A percentile compares a stretch with the other conserved stretches of the same genome.
Conservation (phyloP, 2,329 filamentous ascomycete genomes). For the Aspergillus arachidicola region DNA sequence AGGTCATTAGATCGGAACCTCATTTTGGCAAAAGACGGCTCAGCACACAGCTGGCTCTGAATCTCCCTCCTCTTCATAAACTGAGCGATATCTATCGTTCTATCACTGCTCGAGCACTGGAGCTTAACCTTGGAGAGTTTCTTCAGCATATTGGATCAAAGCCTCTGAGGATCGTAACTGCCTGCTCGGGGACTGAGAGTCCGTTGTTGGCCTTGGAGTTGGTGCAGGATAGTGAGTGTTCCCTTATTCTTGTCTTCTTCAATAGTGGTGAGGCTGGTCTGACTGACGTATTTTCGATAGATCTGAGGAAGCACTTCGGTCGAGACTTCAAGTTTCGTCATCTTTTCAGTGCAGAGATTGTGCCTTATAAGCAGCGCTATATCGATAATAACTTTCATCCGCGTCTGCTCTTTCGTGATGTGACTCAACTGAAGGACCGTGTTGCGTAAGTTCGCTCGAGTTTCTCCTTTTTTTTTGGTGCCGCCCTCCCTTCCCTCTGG, state of each 20-base stretch:
- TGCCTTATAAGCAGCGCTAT: constrained; percentile 65
- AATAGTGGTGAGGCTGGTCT: background rate
- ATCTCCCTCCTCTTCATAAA: constrained; percentile 29
- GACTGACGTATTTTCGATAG: constrained; percentile 18
- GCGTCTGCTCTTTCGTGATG: constrained; percentile 60
- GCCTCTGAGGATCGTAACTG: constrained; percentile 64
- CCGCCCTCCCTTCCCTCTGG: background rate
- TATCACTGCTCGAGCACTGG: constrained; percentile 27
- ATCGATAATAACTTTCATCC: constrained; percentile 63
- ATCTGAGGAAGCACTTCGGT: constrained; percentile 35
- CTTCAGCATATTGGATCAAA: constrained; percentile 35
- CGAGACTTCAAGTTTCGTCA: constrained; percentile 54
- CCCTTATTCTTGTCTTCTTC: background rate
- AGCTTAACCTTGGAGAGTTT: constrained; percentile 49
- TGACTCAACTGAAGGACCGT: constrained; percentile 55
- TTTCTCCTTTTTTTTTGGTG: background rate
- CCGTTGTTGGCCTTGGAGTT: constrained; percentile 68
- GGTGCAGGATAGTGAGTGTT: constrained; percentile 50
- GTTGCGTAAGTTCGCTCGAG: constrained; percentile 48
- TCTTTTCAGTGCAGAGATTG: constrained; percentile 65
- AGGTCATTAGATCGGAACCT: constrained; percentile 21
- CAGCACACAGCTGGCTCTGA: constrained; percentile 20
- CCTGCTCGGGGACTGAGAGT: constrained; percentile 78
- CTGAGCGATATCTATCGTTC: constrained; percentile 34
- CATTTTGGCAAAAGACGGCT: constrained; percentile 12